phyloP scores from a whole-genome alignment of 768 basidiomycete species.

The Coprinellus micaceus region DNA sequence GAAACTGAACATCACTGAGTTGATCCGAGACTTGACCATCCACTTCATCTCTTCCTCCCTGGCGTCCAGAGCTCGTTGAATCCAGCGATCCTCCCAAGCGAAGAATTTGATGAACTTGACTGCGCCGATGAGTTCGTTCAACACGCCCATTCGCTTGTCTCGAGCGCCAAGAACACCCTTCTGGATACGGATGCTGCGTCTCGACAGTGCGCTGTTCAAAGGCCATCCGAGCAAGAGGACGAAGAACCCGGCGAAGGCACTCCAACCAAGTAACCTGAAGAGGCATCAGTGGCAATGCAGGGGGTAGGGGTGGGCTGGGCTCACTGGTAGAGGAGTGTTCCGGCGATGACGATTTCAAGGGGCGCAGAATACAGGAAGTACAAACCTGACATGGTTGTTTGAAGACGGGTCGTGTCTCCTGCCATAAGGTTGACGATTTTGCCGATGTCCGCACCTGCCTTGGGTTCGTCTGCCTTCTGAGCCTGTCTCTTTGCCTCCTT shows the following conservation, averaged over 20 bases:
- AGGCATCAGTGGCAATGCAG: not conserved
- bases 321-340: constrained; percentile 73
- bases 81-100: constrained; percentile 79
- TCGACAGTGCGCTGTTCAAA: constrained; percentile 63
- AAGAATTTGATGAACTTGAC: constrained; percentile 85
- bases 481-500: constrained; percentile 30
- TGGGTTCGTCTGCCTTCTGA: constrained; percentile 50
- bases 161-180: constrained; percentile 57
- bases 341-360: constrained; percentile 72
- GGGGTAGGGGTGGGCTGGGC: constrained; percentile 14
- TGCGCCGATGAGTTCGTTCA: constrained; percentile 74
- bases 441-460: constrained; percentile 79
- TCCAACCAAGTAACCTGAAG: constrained; percentile 55
- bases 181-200: constrained; percentile 55
- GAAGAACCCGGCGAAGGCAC: constrained; percentile 76
- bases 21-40: constrained; percentile 77
- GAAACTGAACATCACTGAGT: constrained; percentile 64
- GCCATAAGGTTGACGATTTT: constrained; percentile 92
- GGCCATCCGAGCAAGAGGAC: constrained; percentile 66
- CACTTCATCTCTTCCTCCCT: constrained; percentile 70
- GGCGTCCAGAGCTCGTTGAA: constrained; percentile 57
- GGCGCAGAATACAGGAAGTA: constrained; percentile 79
- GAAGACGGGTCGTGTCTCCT: constrained; percentile 57
- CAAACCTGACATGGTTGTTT: constrained; percentile 48
- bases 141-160: constrained; percentile 73